Evolutionary conservation across 495 filamentous ascomycete genomes (phyloP).

Genomic region (Neurospora sublineolata): DNA sequence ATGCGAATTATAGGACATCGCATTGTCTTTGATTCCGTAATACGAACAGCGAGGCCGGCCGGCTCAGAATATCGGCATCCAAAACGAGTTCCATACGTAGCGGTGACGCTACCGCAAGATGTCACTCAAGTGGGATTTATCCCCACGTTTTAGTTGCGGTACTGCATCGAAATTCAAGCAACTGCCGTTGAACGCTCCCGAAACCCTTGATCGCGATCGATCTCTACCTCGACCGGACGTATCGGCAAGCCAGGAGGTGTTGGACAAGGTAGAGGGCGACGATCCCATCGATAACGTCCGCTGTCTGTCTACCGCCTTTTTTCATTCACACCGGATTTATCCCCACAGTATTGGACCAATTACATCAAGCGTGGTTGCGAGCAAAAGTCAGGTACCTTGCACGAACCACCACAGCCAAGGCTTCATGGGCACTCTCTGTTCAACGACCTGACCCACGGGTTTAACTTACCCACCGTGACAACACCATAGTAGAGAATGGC

Average conservation of each 20-base stretch:
- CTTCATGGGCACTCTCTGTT: too few relatives aligned
- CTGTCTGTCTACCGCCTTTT: neutral
- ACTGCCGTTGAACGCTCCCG: neutral
- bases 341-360: neutral
- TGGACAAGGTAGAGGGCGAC: neutral
- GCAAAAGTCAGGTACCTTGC: too few relatives aligned
- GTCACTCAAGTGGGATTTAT: neutral
- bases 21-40: neutral
- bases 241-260: neutral
- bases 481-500: neutral
- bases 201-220: neutral
- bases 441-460: too few relatives aligned
- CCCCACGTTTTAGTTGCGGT: too few relatives aligned
- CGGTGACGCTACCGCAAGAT: neutral
- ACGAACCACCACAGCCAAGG: too few relatives aligned
- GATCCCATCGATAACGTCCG: neutral
- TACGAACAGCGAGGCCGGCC: neutral
- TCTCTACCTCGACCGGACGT: neutral
- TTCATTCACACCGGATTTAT: neutral
- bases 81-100: neutral
- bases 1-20: neutral
- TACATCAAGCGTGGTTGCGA: neutral
- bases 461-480: too few relatives aligned
- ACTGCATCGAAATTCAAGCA: neutral
- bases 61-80: neutral